Evolutionary conservation across 108 stramenopile species (phyloP).

Genomic region (Hondaea fermentalgiana): DNA sequence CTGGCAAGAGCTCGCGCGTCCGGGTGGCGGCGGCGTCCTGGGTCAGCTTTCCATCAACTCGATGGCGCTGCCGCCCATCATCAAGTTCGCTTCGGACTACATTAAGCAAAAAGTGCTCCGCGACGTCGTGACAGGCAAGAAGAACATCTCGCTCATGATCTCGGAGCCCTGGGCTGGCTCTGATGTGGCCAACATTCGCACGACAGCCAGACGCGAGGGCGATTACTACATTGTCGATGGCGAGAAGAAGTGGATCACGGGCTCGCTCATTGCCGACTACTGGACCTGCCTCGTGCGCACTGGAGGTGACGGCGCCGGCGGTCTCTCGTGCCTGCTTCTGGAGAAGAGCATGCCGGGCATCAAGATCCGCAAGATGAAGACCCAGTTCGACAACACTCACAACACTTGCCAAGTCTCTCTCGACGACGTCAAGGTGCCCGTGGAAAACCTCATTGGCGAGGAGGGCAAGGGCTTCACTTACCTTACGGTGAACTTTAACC

Average conservation of each 20-base stretch:
- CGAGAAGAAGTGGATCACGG: constrained; percentile 43
- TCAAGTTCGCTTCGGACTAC: background rate
- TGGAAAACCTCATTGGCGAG: constrained; percentile 26
- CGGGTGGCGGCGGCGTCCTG: background rate
- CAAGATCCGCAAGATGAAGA: constrained; percentile 38
- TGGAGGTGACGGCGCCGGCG: constrained; percentile 25
- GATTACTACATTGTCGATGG: constrained; percentile 58
- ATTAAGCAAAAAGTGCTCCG: constrained; percentile 8
- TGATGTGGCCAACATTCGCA: constrained; percentile 31
- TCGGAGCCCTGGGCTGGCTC: constrained; percentile 34
- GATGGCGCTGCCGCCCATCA: constrained; percentile 15
- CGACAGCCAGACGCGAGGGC: constrained; percentile 29
- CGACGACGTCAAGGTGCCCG: constrained; percentile 42
- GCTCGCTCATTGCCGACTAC: constrained; percentile 28
- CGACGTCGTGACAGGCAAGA: background rate
- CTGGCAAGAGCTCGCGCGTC: background rate
- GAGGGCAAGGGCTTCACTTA: constrained; percentile 41
- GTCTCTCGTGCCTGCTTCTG: constrained; percentile 33
- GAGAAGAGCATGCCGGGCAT: constrained; percentile 37
- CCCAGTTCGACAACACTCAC: constrained; percentile 38
- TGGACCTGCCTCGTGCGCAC: constrained; percentile 40
- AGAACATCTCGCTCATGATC: constrained; percentile 16
- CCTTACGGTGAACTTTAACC: constrained; percentile 36
- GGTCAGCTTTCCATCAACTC: background rate
- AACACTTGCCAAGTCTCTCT: constrained; percentile 29